Evolutionary conservation across 164 flowering plant genomes (phyloP), one percentile per base, ranked within the genome.

Genomic region (Nymphaea colorata): DNA sequence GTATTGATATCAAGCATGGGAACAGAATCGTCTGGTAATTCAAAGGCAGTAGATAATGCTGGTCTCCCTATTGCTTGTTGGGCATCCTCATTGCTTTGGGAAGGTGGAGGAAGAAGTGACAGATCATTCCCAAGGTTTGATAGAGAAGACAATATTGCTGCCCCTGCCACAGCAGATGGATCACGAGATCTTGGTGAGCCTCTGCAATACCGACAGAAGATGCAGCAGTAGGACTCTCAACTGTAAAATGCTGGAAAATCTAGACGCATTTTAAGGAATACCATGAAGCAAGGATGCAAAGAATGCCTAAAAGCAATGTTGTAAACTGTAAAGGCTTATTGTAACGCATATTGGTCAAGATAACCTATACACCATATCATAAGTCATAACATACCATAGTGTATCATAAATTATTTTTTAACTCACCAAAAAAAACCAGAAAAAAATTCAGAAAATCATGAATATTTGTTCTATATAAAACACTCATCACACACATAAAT

Each of bases 81-180:
- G 43, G 41, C 61, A 64, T 74, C 69, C 44, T 66, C 80, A 62
- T 64, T 66, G 65, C 69, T 70, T 66, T 71, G 83, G 59, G 79
- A 65, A 11, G 84, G 73, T 61, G 88, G 75, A 73, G 82, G 81
- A 82, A 82, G 76, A 62, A 82, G 82, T 14, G 91, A 79, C 43
- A 85, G 57, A 73, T 87, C 91, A 62, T 75, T 84, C 68, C 85
- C 76, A 64, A 78, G 68, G 71, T 71, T 82, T 66, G 95, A 89
- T 45, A 91, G 80, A 65, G 95, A 88, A 64, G 93, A 91, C 82
- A 91, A 78, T 71, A 87, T 88, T 15, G 92, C 82, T 17, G 94
- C 98, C 70, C 90, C 93, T 62, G 82, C 84, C 44, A 86, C 85
- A 68, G 84, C 92, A 41, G 97, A 90, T 65, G 85, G 76, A 77